Percentiles rank a stretch among this genome's conserved stretches.
Conservation (phyloP, 2,329 filamentous ascomycete genomes). For the Orbilia javanica region DNA sequence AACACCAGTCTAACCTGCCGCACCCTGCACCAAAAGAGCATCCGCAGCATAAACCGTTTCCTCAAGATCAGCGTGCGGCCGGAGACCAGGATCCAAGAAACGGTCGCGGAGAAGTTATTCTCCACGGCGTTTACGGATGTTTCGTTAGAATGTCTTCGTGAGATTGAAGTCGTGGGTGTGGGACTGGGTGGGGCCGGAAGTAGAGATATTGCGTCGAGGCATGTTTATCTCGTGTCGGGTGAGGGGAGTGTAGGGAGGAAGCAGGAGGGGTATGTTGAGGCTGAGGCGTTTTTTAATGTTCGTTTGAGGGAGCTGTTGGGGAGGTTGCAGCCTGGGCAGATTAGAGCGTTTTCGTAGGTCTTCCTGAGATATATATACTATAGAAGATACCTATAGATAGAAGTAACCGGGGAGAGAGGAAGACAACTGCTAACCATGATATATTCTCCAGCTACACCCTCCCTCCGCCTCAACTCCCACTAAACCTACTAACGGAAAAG, state of each 20-base stretch:
- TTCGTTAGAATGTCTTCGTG: constrained; percentile 1
- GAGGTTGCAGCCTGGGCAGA: neutral
- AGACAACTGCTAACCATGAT: neutral
- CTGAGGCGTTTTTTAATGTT: neutral
- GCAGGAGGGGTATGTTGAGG: neutral
- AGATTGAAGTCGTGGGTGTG: neutral
- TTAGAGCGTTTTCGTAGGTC: neutral
- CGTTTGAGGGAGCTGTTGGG: neutral
- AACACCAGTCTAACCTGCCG: constrained; percentile 21
- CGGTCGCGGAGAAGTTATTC: neutral
- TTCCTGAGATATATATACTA: too few species aligned
- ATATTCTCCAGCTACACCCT: neutral
- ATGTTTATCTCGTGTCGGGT: constrained; percentile 7
- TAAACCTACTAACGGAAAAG: neutral
- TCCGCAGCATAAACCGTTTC: constrained; percentile 12
- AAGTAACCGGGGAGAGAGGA: too few species aligned
- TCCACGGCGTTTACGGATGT: neutral
- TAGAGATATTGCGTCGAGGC: neutral
- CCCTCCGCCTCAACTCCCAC: neutral
- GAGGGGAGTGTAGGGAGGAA: too few species aligned
- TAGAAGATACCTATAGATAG: too few species aligned
- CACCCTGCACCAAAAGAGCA: neutral
- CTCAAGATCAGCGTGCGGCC: constrained; percentile 17
- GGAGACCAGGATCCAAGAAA: neutral
- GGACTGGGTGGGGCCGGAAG: neutral